Conservation (phyloP, 1,284 basidiomycete species). For the Anthracocystis setariae region DNA sequence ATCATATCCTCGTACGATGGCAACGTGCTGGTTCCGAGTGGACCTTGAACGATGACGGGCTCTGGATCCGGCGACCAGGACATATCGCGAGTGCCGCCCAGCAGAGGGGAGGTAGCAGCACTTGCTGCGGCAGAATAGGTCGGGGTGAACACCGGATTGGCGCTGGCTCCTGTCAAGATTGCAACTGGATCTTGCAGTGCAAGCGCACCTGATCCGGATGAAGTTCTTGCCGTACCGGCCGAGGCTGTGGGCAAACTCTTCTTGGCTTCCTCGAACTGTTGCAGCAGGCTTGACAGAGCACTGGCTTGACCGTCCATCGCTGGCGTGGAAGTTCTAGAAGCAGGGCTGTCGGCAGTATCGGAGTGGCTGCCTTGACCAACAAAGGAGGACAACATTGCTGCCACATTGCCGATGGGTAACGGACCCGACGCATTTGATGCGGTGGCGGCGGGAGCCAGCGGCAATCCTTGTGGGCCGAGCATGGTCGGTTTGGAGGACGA, state of each 20-base stretch:
- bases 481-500: conserved; percentile 35
- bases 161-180: conserved; percentile 45
- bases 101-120: not conserved
- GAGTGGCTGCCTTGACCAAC: conserved; percentile 8
- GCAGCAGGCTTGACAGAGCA: conserved; percentile 30
- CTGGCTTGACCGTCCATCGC: conserved; percentile 12
- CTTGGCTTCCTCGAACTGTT: conserved; percentile 45
- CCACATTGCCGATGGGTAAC: conserved; percentile 38
- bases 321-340: conserved; percentile 5
- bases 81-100: conserved; percentile 3
- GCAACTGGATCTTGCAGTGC: conserved; percentile 33
- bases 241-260: conserved; percentile 20
- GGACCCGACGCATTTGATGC: conserved; percentile 5
- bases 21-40: conserved; percentile 51
- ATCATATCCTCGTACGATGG: conserved; percentile 65
- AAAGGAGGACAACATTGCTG: conserved; percentile 40
- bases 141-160: conserved; percentile 38
- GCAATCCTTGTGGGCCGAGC: conserved; percentile 44
- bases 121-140: conserved; percentile 12
- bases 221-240: not conserved
- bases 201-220: not conserved
- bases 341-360: not conserved
- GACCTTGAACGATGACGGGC: conserved; percentile 47
- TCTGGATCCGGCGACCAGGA: conserved; percentile 42
- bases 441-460: conserved; percentile 36